A percentile compares a stretch with the other conserved stretches of the same genome.
Evolutionary conservation across 2,329 filamentous ascomycete species (phyloP).

Genomic region (Pseudocercospora pini-densiflorae): DNA sequence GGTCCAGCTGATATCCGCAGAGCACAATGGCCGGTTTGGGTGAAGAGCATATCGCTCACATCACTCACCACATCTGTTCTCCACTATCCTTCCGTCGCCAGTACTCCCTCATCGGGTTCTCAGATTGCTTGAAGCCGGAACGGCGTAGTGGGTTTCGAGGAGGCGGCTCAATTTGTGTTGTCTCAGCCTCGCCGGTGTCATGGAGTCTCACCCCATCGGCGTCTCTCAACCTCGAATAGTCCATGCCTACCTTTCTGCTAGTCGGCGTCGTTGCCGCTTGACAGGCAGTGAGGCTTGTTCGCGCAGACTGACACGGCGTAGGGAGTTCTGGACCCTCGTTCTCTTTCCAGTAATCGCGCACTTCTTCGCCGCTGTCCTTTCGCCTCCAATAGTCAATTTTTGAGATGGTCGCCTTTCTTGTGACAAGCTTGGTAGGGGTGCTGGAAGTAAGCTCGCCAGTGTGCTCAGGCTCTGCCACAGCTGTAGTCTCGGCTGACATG

Average conservation of each 20-base stretch:
- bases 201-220: background rate
- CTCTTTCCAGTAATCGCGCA: background rate
- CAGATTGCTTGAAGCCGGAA: background rate
- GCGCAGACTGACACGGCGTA: background rate
- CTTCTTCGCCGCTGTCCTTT: background rate
- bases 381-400: background rate
- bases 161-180: background rate
- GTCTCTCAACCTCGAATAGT: background rate
- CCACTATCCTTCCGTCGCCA: constrained; percentile 1
- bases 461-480: background rate
- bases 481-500: background rate
- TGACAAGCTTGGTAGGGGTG: background rate
- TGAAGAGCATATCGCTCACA: background rate
- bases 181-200: background rate
- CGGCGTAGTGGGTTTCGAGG: background rate
- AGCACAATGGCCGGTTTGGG: background rate
- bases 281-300: background rate
- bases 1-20: background rate
- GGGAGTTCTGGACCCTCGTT: background rate
- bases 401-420: background rate
- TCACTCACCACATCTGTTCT: background rate
- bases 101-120: background rate
- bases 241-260: background rate
- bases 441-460: background rate
- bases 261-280: background rate